phyloP scores from a whole-genome alignment of 441 rosid genomes.

The Biscutella laevigata region DNA sequence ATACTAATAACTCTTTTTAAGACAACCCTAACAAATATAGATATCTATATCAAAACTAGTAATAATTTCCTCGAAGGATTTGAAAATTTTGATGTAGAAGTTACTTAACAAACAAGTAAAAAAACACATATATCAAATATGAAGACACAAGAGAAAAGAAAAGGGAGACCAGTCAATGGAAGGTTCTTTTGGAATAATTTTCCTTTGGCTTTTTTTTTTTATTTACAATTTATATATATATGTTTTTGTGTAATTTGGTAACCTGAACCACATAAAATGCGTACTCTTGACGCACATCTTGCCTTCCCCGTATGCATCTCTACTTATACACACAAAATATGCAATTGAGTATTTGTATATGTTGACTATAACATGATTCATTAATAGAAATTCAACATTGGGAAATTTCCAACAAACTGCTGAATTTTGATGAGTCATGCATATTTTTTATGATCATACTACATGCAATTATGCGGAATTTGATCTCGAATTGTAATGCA shows the following conservation, averaged over 20 bases:
- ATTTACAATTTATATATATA: no score
- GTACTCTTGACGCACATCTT: conserved; percentile 17
- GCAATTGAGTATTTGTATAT: background rate
- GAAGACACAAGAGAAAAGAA: background rate
- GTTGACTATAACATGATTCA: background rate
- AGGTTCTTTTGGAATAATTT: conserved; percentile 6
- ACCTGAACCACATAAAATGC: conserved; percentile 23
- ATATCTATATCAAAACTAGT: background rate
- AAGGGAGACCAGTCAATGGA: conserved; percentile 13
- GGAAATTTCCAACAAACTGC: background rate
- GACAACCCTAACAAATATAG: background rate
- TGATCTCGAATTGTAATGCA: no score
- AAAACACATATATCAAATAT: background rate
- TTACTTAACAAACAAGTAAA: conserved; percentile 19
- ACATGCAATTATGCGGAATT: no score
- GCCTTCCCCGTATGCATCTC: background rate
- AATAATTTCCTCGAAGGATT: background rate
- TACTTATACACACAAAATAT: background rate
- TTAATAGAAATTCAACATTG: background rate
- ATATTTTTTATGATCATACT: no score
- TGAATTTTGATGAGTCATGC: no score
- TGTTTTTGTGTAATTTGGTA: no score
- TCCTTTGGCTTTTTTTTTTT: background rate
- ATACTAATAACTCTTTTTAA: background rate
- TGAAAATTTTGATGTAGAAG: background rate